A percentile compares a stretch with the other conserved stretches of the same genome.
Evolutionary conservation across 768 basidiomycete species (phyloP).

Genomic region (Boletus reticuloceps): DNA sequence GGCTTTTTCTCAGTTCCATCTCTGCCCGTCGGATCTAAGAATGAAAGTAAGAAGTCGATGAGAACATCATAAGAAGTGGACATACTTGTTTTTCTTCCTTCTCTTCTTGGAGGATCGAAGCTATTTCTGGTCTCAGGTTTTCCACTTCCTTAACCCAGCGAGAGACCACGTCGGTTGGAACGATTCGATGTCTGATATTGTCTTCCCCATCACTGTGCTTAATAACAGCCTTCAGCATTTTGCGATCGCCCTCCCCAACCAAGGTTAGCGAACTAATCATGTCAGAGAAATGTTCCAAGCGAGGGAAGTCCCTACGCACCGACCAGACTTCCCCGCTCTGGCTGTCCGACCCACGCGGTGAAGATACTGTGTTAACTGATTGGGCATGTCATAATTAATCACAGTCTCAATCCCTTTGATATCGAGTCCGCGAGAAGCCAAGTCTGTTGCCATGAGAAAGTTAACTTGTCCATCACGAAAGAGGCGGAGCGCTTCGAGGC

Average conservation of each 20-base stretch:
- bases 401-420: conserved; percentile 98
- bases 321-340: conserved; percentile 88
- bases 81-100: conserved; percentile 89
- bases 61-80: conserved; percentile 2
- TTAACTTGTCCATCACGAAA: conserved; percentile 90
- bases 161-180: conserved; percentile 71
- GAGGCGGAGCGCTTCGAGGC: conserved; percentile 77
- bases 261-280: conserved; percentile 80
- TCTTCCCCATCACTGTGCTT: conserved; percentile 80
- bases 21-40: conserved; percentile 81
- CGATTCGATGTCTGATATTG: conserved; percentile 83
- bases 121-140: conserved; percentile 70
- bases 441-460: conserved; percentile 93
- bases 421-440: conserved; percentile 93
- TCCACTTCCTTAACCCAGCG: conserved; percentile 72
- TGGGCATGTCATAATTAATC: conserved; percentile 99
- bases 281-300: conserved; percentile 6
- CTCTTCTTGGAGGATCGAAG: conserved; percentile 83
- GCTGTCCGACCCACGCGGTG: conserved; percentile 98
- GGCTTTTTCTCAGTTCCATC: conserved; percentile 93
- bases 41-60: conserved; percentile 7
- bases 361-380: conserved; percentile 87
- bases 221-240: conserved; percentile 93
- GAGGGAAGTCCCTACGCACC: conserved; percentile 47
- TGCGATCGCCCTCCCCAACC: conserved; percentile 94